A percentile compares a stretch with the other conserved stretches of the same genome.
Evolutionary conservation across 768 basidiomycete genomes (phyloP).

Genomic region (Lanmaoa rubissima): DNA sequence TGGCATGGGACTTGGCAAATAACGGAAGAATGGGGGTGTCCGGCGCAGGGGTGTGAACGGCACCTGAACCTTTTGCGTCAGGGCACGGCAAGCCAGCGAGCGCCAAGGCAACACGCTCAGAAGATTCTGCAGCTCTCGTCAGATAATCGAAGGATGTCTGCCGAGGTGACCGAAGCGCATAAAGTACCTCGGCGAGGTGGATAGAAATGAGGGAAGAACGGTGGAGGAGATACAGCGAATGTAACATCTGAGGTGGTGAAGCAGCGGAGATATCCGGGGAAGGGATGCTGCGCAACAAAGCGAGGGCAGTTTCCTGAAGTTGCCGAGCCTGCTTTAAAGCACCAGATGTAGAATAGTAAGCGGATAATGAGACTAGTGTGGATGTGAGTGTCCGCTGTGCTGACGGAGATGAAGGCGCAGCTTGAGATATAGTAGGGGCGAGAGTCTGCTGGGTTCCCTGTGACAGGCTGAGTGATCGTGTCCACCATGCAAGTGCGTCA

Average conservation of each 20-base stretch:
- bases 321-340: slow-evolving; percentile 52
- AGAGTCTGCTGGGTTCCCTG: slow-evolving; percentile 29
- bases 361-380: slow-evolving; percentile 68
- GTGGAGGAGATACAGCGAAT: slow-evolving; percentile 65
- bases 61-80: slow-evolving; percentile 34
- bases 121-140: slow-evolving; percentile 60
- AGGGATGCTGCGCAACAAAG: slow-evolving; percentile 53
- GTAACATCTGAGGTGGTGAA: slow-evolving; percentile 59
- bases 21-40: slow-evolving; percentile 40
- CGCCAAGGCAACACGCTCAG: slow-evolving; percentile 58
- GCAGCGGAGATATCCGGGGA: slow-evolving; percentile 40
- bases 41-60: slow-evolving; percentile 38
- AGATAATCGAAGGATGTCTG: slow-evolving; percentile 55
- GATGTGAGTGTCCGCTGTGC: slow-evolving; percentile 62
- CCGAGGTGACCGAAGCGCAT: slow-evolving; percentile 44
- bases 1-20: slow-evolving; percentile 47
- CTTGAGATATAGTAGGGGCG: slow-evolving; percentile 34
- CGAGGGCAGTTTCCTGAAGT: slow-evolving; percentile 55
- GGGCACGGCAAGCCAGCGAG: slow-evolving; percentile 46
- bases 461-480: slow-evolving; percentile 49
- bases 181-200: slow-evolving; percentile 71
- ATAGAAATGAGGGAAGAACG: slow-evolving; percentile 70
- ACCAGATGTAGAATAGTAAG: slow-evolving; percentile 61
- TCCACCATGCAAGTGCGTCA: slow-evolving; percentile 70
- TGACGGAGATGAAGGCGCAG: slow-evolving; percentile 53